These are phyloP conservation scores for Linanthus parryae DNA, from an alignment of 148 eudicot species.

Conservation along the genomic window DNA sequence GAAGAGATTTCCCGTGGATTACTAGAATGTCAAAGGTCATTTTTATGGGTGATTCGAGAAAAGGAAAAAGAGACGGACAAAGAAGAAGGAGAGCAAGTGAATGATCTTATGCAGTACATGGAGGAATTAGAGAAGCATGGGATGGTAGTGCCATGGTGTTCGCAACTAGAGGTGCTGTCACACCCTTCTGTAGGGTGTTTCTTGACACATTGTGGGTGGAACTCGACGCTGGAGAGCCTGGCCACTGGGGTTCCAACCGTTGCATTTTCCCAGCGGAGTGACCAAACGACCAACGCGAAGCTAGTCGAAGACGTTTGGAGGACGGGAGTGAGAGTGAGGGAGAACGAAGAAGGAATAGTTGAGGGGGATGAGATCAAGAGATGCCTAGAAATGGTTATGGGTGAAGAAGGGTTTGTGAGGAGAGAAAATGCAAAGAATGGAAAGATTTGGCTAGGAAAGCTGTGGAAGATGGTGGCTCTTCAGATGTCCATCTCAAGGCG, in stretches of 20 bases:
- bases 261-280: slow-evolving; percentile 18
- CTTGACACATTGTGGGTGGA: slow-evolving; percentile 9
- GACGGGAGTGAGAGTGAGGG: slow-evolving; percentile 20
- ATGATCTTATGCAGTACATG: not conserved
- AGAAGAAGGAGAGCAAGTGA: not conserved
- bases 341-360: slow-evolving; percentile 17
- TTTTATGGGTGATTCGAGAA: slow-evolving; percentile 6
- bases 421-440: slow-evolving; percentile 20
- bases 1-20: slow-evolving; percentile 4
- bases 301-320: slow-evolving; percentile 23
- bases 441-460: slow-evolving; percentile 25
- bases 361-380: slow-evolving; percentile 21
- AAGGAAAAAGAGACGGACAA: slow-evolving; percentile 8
- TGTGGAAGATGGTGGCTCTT: slow-evolving; percentile 18
- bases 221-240: slow-evolving; percentile 18
- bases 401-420: slow-evolving; percentile 6
- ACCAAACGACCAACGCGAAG: slow-evolving; percentile 28
- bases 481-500: slow-evolving; percentile 13
- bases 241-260: slow-evolving; percentile 24
- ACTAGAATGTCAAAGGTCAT: not conserved
- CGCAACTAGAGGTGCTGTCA: slow-evolving; percentile 27
- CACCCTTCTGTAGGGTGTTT: slow-evolving; percentile 15
- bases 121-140: slow-evolving; percentile 7
- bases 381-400: slow-evolving; percentile 22
- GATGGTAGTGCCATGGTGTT: slow-evolving; percentile 25